Evolutionary conservation across 225 moss, liverwort and hornwort genomes (phyloP).

Genomic region (Lunularia cruciata): DNA sequence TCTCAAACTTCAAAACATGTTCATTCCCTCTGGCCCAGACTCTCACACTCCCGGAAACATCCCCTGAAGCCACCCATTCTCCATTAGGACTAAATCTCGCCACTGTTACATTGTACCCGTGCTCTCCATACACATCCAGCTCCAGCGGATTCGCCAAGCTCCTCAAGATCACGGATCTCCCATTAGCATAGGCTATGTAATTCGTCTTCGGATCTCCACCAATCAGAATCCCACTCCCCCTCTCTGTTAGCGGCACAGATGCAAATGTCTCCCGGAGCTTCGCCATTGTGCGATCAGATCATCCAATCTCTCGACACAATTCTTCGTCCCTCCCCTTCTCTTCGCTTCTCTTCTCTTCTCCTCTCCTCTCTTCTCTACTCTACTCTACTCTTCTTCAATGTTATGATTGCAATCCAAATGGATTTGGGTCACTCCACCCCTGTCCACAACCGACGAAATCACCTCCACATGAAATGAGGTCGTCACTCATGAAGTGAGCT

Average conservation of each 20-base stretch:
- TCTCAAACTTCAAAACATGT: slow-evolving; percentile 77
- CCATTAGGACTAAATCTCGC: slow-evolving; percentile 92
- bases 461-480: too few species aligned
- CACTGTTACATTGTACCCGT: slow-evolving; percentile 85
- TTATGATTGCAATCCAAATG: not conserved
- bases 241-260: slow-evolving; percentile 73
- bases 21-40: slow-evolving; percentile 80
- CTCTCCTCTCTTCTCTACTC: not conserved
- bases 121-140: slow-evolving; percentile 87
- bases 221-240: slow-evolving; percentile 82
- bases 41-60: slow-evolving; percentile 82
- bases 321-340: not conserved
- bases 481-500: not conserved
- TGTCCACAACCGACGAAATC: not conserved
- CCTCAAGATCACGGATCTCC: slow-evolving; percentile 83
- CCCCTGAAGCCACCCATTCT: slow-evolving; percentile 98
- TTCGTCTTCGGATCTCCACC: slow-evolving; percentile 58
- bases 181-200: slow-evolving; percentile 73
- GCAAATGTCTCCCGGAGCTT: slow-evolving; percentile 66
- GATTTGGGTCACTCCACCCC: not conserved
- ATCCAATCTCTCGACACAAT: too few species aligned
- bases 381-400: not conserved
- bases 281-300: slow-evolving; percentile 52
- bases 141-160: slow-evolving; percentile 67
- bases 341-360: not conserved